Percentiles rank a stretch among this genome's conserved stretches.
phyloP scores from a whole-genome alignment of 2,329 filamentous ascomycete species.

The Alternaria ethzedia region DNA sequence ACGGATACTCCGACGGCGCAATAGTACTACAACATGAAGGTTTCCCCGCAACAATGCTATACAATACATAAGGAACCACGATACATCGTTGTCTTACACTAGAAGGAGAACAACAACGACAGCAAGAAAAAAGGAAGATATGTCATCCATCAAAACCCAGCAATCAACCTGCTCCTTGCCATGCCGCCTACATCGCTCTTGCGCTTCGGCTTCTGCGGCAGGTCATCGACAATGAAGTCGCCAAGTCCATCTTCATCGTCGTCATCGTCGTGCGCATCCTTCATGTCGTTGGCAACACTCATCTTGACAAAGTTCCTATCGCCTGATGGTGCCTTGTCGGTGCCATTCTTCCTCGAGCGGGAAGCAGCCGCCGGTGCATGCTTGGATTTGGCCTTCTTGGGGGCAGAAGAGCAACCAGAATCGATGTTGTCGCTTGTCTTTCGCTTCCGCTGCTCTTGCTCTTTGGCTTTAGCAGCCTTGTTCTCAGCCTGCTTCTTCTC shows the following conservation, averaged over 20 bases:
- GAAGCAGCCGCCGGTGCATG: too few species aligned
- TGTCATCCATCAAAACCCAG: background rate
- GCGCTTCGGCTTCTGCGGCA: background rate
- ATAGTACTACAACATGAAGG: background rate
- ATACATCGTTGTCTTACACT: background rate
- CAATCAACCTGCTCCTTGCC: background rate
- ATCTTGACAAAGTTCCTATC: background rate
- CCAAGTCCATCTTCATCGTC: background rate
- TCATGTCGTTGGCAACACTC: background rate
- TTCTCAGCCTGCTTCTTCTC: background rate
- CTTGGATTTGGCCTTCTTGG: background rate
- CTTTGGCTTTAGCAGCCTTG: background rate
- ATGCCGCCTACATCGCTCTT: background rate
- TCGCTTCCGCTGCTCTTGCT: background rate
- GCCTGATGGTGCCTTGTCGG: background rate
- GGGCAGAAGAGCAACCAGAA: background rate
- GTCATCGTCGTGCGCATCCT: background rate
- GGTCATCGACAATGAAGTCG: background rate
- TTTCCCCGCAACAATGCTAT: background rate
- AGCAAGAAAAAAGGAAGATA: background rate
- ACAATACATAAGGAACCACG: background rate
- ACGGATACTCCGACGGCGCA: background rate
- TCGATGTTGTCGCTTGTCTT: background rate
- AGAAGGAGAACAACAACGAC: background rate
- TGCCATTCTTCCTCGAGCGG: background rate